Conservation (phyloP, 2,329 filamentous ascomycete genomes). For the Colletotrichum australisinense region DNA sequence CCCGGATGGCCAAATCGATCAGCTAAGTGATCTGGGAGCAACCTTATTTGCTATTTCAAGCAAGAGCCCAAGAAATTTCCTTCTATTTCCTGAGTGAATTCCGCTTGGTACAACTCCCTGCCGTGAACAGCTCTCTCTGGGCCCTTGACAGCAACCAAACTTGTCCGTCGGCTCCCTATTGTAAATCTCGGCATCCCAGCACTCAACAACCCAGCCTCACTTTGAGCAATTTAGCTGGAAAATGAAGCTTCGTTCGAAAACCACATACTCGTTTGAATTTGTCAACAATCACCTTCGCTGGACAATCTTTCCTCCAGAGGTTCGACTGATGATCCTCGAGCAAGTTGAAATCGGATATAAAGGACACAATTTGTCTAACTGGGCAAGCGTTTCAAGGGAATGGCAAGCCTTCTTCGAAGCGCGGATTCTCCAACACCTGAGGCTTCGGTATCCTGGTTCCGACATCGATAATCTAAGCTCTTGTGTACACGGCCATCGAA, state of each 20-base stretch:
- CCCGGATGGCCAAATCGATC: too few relatives aligned
- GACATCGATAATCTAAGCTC: background rate
- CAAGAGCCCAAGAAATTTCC: too few relatives aligned
- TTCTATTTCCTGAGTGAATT: too few relatives aligned
- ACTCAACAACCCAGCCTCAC: too few relatives aligned
- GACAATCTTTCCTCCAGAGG: background rate
- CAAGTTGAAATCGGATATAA: background rate
- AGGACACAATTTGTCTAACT: background rate
- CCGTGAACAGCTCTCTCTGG: too few relatives aligned
- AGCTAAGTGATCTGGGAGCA: too few relatives aligned
- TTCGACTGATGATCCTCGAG: constrained; percentile 7
- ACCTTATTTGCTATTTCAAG: too few relatives aligned
- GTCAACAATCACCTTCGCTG: background rate
- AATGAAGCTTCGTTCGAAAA: constrained; percentile 9
- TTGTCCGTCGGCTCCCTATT: too few relatives aligned
- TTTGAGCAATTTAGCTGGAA: background rate
- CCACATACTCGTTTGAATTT: background rate
- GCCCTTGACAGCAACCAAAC: too few relatives aligned
- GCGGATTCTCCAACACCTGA: background rate
- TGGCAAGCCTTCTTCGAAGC: constrained; percentile 14
- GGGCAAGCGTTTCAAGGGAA: background rate
- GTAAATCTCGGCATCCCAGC: too few relatives aligned
- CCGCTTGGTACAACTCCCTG: too few relatives aligned
- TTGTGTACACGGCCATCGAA: background rate
- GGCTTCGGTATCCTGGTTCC: background rate